Base-by-base conservation (phyloP, 768 basidiomycete genomes). In the Flagelloscypha sp. region DNA sequence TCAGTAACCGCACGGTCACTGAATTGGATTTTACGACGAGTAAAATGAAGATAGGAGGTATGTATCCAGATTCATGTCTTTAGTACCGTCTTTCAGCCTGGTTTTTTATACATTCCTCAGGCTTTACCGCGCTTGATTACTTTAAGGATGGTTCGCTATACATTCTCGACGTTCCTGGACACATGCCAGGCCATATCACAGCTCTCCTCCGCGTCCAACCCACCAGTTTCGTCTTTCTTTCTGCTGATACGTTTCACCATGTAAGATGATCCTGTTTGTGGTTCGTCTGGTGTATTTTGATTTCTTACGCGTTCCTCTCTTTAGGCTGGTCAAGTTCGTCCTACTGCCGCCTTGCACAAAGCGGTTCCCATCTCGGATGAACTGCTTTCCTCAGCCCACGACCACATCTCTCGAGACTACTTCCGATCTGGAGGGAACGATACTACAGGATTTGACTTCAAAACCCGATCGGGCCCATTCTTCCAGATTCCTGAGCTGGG, bases 91-190 rank as follows among this genome's bases (percentile, higher is more conserved):
- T n/a, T n/a, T n/a, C n/a, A n/a, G n/a, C n/a, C n/a, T n/a, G n/a
- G n/a, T n/a, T n/a, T n/a, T n/a, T n/a, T n/a, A n/a, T n/a, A n/a
- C n/a, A n/a, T n/a, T n/a, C n/a, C n/a, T n/a, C n/a, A n/a, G 42
- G 42, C 30, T 18, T 48, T 18, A 36, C 36, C 9, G 68, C 70
- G 4, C 45, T 67, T 15, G 74, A 79, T 53, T 68, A 63, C 45
- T 76, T 68, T 43, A 63, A 63, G 13, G 76, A 81, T 41, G 76
- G 76, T 6, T 72, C 69, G 43, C 48, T 76, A 24, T 78, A 72
- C 44, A 60, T 79, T 42, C 48, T 79, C 39, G 70, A 79, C 43
- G 65, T 74, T 2, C 63, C 74, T 1, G 76, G 77, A 0, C 76
- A 79, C 48, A 47, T 74, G 20, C 51, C 56, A 1, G 77, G 78